phyloP scores from a whole-genome alignment of 2,329 filamentous ascomycete genomes.

The Ceratocystis colombiana region DNA sequence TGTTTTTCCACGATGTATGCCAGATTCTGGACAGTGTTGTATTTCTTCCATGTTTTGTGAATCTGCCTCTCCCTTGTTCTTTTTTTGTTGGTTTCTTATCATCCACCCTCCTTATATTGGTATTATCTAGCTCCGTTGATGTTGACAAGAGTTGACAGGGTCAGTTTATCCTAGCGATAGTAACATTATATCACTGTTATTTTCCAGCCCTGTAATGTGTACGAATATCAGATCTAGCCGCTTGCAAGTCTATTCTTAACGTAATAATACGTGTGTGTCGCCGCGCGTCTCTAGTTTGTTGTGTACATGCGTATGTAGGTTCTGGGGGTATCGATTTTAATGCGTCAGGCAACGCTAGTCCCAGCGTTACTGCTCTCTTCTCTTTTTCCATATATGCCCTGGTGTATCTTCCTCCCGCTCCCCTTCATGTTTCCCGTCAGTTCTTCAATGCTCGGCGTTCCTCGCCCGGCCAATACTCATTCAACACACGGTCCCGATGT shows the following conservation, averaged over 20 bases:
- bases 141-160: no score
- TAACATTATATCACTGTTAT: no score
- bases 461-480: conserved; percentile 26
- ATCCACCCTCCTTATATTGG: background rate
- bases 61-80: background rate
- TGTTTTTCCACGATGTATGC: conserved; percentile 7
- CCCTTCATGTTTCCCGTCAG: background rate
- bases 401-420: background rate
- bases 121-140: background rate
- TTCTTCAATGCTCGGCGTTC: conserved; percentile 6
- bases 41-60: background rate
- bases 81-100: background rate
- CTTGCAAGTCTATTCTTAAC: background rate
- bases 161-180: no score
- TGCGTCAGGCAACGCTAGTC: background rate
- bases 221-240: background rate
- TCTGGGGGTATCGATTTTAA: background rate
- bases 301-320: background rate
- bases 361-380: background rate
- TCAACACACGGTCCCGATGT: conserved; percentile 34
- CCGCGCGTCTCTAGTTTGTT: background rate
- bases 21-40: conserved; percentile 12
- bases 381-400: background rate
- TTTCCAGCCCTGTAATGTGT: background rate
- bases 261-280: background rate